phyloP scores from a whole-genome alignment of 2,329 filamentous ascomycete genomes.

The Ophiocordyceps australis region DNA sequence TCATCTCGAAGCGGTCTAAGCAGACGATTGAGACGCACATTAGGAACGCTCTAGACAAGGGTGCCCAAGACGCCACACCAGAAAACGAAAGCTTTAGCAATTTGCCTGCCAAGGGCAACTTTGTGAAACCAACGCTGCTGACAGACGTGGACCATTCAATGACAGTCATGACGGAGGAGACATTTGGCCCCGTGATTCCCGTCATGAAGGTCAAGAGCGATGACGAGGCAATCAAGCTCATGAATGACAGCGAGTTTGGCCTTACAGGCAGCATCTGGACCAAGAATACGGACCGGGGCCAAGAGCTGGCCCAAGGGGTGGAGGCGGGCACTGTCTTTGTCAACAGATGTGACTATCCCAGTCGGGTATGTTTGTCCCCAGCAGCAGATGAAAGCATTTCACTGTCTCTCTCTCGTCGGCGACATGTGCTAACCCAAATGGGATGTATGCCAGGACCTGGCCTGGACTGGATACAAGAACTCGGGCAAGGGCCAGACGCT shows the following conservation, averaged over 20 bases:
- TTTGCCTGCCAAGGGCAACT: constrained; percentile 66
- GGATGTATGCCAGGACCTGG: constrained; percentile 67
- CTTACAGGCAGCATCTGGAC: constrained; percentile 97
- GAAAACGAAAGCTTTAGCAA: constrained; percentile 60
- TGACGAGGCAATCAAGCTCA: constrained; percentile 61
- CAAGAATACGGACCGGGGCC: constrained; percentile 60
- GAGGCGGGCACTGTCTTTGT: constrained; percentile 94
- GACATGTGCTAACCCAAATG: too few relatives aligned
- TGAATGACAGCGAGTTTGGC: constrained; percentile 93
- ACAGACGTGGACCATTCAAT: constrained; percentile 66
- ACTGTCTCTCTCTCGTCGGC: too few relatives aligned
- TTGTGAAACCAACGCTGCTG: constrained; percentile 70
- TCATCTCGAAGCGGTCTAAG: constrained; percentile 66
- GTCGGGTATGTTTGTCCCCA: constrained; percentile 68
- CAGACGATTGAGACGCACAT: constrained; percentile 63
- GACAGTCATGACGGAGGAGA: constrained; percentile 84
- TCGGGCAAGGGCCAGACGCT: constrained; percentile 84
- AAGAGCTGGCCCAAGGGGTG: constrained; percentile 60
- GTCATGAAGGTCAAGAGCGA: constrained; percentile 75
- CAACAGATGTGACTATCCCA: constrained; percentile 84
- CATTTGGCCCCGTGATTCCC: constrained; percentile 83
- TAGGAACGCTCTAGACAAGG: constrained; percentile 64
- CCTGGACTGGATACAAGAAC: constrained; percentile 98
- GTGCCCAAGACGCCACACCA: constrained; percentile 71
- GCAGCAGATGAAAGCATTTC: too few relatives aligned